phyloP scores from a whole-genome alignment of 1,284 basidiomycete genomes.

The Puccinia polysora region DNA sequence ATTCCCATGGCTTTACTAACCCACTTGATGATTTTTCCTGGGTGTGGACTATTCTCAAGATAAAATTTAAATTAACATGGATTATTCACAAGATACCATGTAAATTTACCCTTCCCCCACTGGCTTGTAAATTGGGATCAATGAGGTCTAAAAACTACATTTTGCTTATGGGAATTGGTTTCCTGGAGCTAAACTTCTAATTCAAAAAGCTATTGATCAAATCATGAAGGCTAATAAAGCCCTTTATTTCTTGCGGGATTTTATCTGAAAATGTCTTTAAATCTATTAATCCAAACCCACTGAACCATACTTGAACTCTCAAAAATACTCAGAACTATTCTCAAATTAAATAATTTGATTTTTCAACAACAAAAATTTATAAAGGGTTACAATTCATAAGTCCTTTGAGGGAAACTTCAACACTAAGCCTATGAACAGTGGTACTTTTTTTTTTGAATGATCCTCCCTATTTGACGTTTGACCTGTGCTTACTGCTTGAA shows the following conservation, averaged over 20 bases:
- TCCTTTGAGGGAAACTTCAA: conserved; percentile 99
- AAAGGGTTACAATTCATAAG: conserved; percentile 99
- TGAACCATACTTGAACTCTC: conserved; percentile 93
- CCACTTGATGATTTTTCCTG: too few relatives aligned
- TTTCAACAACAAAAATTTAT: conserved; percentile 98
- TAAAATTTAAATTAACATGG: too few relatives aligned
- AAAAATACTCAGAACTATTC: conserved; percentile 96
- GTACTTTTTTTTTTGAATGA: too few relatives aligned
- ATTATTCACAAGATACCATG: conserved; percentile 76
- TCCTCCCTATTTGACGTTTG: background rate
- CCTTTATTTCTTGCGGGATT: conserved; percentile 94
- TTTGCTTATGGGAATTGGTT: conserved; percentile 99
- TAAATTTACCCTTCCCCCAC: conserved; percentile 98
- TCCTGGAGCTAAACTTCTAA: too few relatives aligned
- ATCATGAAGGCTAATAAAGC: conserved; percentile 99
- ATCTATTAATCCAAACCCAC: conserved; percentile 98
- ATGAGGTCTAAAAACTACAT: conserved; percentile 96
- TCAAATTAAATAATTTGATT: conserved; percentile 99
- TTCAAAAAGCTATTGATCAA: conserved; percentile 98
- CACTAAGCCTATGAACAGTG: conserved; percentile 91
- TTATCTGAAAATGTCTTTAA: conserved; percentile 96
- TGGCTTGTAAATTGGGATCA: conserved; percentile 96
- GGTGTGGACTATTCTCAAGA: too few relatives aligned
- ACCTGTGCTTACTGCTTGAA: background rate
- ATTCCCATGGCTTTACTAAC: conserved; percentile 49